These are phyloP conservation scores for Emydomyces testavorans DNA, from an alignment of 2,329 filamentous ascomycete species.

Conservation along the genomic window DNA sequence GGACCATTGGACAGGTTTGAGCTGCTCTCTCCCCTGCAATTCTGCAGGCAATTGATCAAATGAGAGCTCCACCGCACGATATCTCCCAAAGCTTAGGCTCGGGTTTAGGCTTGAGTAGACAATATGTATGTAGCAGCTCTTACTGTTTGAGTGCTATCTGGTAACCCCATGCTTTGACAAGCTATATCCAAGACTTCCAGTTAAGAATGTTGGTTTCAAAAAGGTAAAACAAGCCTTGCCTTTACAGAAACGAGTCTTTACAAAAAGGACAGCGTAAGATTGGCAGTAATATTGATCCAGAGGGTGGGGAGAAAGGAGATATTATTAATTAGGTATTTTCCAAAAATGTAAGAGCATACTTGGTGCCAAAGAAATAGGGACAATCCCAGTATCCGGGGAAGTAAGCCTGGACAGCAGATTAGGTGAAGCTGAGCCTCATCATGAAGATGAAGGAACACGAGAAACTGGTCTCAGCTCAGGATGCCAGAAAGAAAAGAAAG, in stretches of 20 bases:
- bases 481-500: not conserved
- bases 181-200: not conserved
- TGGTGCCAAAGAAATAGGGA: not conserved
- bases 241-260: too few species aligned
- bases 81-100: not conserved
- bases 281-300: too few species aligned
- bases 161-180: too few species aligned
- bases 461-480: not conserved
- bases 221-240: not conserved
- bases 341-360: not conserved
- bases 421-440: not conserved
- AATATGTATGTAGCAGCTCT: too few species aligned
- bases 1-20: slow-evolving; percentile 4
- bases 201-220: too few species aligned
- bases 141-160: too few species aligned
- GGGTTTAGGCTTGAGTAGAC: too few species aligned
- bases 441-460: not conserved
- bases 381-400: not conserved
- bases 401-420: not conserved
- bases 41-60: too few species aligned
- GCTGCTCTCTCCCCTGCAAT: too few species aligned
- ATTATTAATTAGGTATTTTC: slow-evolving; percentile 1
- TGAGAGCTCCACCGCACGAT: not conserved
- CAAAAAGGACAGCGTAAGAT: too few species aligned
- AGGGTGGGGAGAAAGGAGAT: not conserved